A percentile compares a stretch with the other conserved stretches of the same genome.
These are phyloP conservation scores for Candida tunisiensis DNA, from an alignment of 1,139 yeast genomes.

Conservation along the genomic window DNA sequence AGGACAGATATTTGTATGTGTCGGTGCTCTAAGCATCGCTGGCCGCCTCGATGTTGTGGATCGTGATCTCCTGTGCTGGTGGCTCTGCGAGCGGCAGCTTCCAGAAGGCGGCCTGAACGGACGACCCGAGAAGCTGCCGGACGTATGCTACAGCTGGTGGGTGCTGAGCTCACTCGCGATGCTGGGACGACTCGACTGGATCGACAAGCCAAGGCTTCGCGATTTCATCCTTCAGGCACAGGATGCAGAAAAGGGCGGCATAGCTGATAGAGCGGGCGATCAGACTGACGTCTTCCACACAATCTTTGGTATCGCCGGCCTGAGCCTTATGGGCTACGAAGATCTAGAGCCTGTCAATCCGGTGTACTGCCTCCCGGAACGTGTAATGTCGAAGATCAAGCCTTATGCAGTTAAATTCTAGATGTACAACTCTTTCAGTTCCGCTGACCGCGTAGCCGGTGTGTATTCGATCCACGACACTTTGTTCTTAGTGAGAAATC, in stretches of 20 bases:
- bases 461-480: slow-evolving; percentile 56
- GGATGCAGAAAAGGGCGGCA: slow-evolving; percentile 69
- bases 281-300: slow-evolving; percentile 92
- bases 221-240: slow-evolving; percentile 62
- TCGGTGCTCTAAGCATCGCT: slow-evolving; percentile 63
- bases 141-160: slow-evolving; percentile 98
- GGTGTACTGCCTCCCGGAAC: slow-evolving; percentile 62
- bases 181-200: slow-evolving; percentile 53
- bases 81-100: slow-evolving; percentile 90
- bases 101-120: slow-evolving; percentile 89
- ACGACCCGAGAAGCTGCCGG: slow-evolving; percentile 90
- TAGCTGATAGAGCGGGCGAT: slow-evolving; percentile 82
- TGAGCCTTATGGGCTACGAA: slow-evolving; percentile 52
- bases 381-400: slow-evolving; percentile 14
- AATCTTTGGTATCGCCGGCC: slow-evolving; percentile 74
- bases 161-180: slow-evolving; percentile 68
- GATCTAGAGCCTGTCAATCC: slow-evolving; percentile 57
- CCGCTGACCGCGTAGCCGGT: slow-evolving; percentile 32
- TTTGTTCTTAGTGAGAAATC: slow-evolving; percentile 27
- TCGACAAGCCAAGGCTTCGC: slow-evolving; percentile 42
- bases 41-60: slow-evolving; percentile 40
- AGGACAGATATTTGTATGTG: slow-evolving; percentile 75
- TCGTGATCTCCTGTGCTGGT: slow-evolving; percentile 42
- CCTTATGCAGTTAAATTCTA: slow-evolving; percentile 6
- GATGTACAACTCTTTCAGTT: slow-evolving; percentile 4